Percentiles rank a stretch among this genome's conserved stretches.
These are phyloP conservation scores for Cyberlindnera veronae DNA, from an alignment of 805 yeast genomes.

Conservation along the genomic window DNA sequence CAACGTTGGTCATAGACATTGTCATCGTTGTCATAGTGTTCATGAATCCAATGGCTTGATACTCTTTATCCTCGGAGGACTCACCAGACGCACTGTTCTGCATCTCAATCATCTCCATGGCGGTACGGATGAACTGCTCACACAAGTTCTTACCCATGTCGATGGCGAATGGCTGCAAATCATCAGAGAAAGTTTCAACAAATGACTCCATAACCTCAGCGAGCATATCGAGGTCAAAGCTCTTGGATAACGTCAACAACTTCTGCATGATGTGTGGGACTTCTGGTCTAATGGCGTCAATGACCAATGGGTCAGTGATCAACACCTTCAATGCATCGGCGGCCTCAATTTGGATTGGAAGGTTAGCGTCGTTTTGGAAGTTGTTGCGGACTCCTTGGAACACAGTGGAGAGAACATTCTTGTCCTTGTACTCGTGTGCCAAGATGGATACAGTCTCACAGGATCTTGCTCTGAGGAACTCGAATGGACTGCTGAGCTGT, in stretches of 20 bases:
- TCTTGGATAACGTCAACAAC: constrained; percentile 68
- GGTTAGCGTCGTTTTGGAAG: constrained; percentile 39
- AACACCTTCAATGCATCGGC: constrained; percentile 85
- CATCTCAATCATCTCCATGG: constrained; percentile 51
- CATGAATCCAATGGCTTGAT: constrained; percentile 63
- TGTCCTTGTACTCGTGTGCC: constrained; percentile 33
- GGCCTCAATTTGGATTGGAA: constrained; percentile 82
- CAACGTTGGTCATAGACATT: constrained; percentile 57
- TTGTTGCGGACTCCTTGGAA: constrained; percentile 40
- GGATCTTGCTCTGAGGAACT: constrained; percentile 74
- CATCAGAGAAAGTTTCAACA: constrained; percentile 82
- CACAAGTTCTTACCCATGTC: constrained; percentile 59
- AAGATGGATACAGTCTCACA: constrained; percentile 53
- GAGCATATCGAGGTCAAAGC: constrained; percentile 80
- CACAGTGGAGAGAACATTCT: constrained; percentile 35
- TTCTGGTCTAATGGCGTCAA: constrained; percentile 62
- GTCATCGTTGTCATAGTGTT: constrained; percentile 74
- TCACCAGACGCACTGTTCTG: constrained; percentile 16
- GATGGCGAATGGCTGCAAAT: constrained; percentile 83
- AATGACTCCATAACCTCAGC: constrained; percentile 94
- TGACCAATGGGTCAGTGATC: constrained; percentile 64
- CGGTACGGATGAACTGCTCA: constrained; percentile 55
- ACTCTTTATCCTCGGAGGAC: constrained; percentile 53
- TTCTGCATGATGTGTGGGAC: constrained; percentile 82
- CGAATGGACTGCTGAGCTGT: constrained; percentile 54